Conservation (phyloP, 2,329 filamentous ascomycete species). For the Calonectria pauciramosa region DNA sequence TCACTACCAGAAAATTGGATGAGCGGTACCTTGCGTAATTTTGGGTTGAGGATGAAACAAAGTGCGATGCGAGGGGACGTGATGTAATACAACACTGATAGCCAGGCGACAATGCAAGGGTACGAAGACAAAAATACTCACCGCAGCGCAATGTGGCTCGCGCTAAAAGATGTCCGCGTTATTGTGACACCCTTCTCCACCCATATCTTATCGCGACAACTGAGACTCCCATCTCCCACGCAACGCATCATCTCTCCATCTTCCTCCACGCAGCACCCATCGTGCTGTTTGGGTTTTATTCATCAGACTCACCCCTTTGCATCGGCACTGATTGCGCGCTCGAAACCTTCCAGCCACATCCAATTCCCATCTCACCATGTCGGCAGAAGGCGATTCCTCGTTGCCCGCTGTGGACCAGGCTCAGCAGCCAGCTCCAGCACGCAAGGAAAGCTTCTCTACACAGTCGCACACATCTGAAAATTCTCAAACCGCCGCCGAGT, state of each 20-base stretch:
- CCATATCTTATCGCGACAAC: conserved; percentile 12
- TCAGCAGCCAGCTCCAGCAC: conserved; percentile 47
- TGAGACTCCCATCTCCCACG: conserved; percentile 15
- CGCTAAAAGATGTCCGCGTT: conserved; percentile 13
- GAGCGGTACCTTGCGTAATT: not conserved
- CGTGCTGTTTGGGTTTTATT: not conserved
- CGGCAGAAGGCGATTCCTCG: conserved; percentile 54
- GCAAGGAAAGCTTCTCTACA: conserved; percentile 72
- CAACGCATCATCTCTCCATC: conserved; percentile 6
- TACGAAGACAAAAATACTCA: conserved; percentile 19
- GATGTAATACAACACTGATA: not conserved
- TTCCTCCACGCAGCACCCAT: not conserved
- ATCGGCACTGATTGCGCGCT: not conserved
- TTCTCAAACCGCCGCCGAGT: conserved; percentile 83
- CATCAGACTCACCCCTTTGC: not conserved
- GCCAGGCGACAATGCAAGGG: not conserved
- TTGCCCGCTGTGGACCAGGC: conserved; percentile 41
- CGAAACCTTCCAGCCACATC: not conserved
- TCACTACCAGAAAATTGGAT: not conserved
- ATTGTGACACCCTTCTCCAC: conserved; percentile 31
- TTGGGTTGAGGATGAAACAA: not conserved
- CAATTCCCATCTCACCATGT: conserved; percentile 45
- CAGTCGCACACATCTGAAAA: conserved; percentile 68
- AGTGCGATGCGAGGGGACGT: not conserved
- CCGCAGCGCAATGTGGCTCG: accelerated